phyloP scores from a whole-genome alignment of 768 basidiomycete species.

The Mycena maculata region DNA sequence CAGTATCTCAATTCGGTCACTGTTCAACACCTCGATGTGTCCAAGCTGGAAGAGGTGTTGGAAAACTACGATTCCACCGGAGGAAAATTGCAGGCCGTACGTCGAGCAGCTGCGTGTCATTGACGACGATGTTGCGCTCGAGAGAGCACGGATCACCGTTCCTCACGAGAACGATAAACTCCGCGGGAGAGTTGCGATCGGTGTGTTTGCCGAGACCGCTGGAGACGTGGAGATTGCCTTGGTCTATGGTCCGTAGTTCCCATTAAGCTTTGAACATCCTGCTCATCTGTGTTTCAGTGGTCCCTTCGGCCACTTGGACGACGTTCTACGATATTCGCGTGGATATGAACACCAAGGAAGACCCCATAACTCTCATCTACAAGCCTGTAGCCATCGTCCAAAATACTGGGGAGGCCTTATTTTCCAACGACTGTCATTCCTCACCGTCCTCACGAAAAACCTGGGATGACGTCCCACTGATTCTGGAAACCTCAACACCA shows the following conservation, averaged over 20 bases:
- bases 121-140: conserved; percentile 26
- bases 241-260: conserved; percentile 35
- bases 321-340: conserved; percentile 40
- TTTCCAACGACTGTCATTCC: not conserved
- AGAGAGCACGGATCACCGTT: conserved; percentile 1
- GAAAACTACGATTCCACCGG: conserved; percentile 34
- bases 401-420: conserved; percentile 36
- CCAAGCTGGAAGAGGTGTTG: conserved; percentile 32
- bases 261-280: not conserved
- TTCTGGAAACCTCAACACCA: conserved; percentile 39
- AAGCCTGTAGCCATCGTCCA: conserved; percentile 36
- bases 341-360: conserved; percentile 31
- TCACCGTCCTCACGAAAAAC: conserved; percentile 18
- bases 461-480: conserved; percentile 37
- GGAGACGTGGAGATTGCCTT: conserved; percentile 38
- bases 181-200: conserved; percentile 30
- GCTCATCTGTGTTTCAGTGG: conserved; percentile 21
- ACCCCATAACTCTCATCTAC: conserved; percentile 35
- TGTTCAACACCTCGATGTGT: conserved; percentile 32
- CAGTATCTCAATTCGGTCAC: conserved; percentile 31
- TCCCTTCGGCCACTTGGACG: conserved; percentile 33
- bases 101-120: conserved; percentile 31
- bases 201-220: conserved; percentile 36
- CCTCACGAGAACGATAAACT: conserved; percentile 31
- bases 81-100: conserved; percentile 29